Conservation (phyloP, 1,284 basidiomycete species). For the Ganoderma sinense region DNA sequence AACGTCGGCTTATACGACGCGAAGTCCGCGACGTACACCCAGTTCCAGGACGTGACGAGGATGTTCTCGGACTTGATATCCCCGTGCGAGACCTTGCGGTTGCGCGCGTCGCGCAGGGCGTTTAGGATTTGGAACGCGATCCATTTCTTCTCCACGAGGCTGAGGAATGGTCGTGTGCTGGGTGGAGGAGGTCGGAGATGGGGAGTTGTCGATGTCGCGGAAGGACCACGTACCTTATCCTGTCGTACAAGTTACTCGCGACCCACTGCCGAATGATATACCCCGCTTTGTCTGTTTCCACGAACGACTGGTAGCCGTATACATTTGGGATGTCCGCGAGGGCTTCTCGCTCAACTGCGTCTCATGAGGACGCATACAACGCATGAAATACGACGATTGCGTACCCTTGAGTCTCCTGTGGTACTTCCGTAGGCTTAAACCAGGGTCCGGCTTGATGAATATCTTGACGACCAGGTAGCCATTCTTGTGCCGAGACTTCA, state of each 20-base stretch:
- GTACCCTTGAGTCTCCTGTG: slow-evolving; percentile 71
- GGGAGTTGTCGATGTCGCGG: neutral
- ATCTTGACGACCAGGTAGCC: slow-evolving; percentile 83
- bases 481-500: slow-evolving; percentile 76
- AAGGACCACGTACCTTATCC: slow-evolving; percentile 80
- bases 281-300: slow-evolving; percentile 96
- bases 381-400: slow-evolving; percentile 27
- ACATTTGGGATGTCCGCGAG: slow-evolving; percentile 89
- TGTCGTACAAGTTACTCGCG: slow-evolving; percentile 94
- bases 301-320: slow-evolving; percentile 89
- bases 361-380: slow-evolving; percentile 10
- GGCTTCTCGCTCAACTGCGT: slow-evolving; percentile 82
- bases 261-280: slow-evolving; percentile 97
- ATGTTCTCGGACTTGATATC: slow-evolving; percentile 99
- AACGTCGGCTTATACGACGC: slow-evolving; percentile 97
- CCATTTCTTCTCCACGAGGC: slow-evolving; percentile 96
- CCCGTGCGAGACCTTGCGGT: slow-evolving; percentile 90
- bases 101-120: slow-evolving; percentile 85
- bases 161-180: slow-evolving; percentile 96
- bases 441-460: slow-evolving; percentile 81
- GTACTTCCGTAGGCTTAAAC: slow-evolving; percentile 67
- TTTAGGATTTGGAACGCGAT: slow-evolving; percentile 94
- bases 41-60: slow-evolving; percentile 95
- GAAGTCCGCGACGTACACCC: slow-evolving; percentile 96
- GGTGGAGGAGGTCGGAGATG: neutral